Evolutionary conservation across 768 basidiomycete genomes (phyloP), one percentile per base, ranked within the genome.

Genomic region (Zangia roseola): DNA sequence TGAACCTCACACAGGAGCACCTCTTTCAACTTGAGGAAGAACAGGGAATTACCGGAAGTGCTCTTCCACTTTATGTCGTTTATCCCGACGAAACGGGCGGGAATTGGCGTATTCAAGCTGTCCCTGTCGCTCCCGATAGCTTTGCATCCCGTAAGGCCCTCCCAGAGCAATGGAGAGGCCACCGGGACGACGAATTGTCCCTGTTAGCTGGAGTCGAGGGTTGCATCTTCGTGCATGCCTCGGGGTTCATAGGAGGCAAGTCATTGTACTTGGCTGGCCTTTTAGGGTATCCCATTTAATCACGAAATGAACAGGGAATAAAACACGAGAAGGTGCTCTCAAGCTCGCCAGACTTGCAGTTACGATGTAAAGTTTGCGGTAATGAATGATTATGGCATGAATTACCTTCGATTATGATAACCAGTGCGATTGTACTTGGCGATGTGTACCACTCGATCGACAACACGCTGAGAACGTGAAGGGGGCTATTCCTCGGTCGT

Each of bases 161-260:
- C 34, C 97, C 97, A 2, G 93, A 97, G 62, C 74, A 77, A 54
- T 99, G 97, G 97, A 79, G 94, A 53, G 97, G 97, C 6, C 69
- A 93, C 33, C 77, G 97, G 40, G 95, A 98, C 66, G 88, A 90
- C 10, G 78, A 79, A 38, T 73, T 99, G 34, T 88, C 86, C 40
- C 71, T 79, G 55, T 69, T 80, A 7, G 82, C 82, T 14, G 91
- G 91, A 3, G 82, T 97, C 51, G 79, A 82, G 0, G 92, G 86
- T 2, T 79, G 94, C 43, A 82, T 97, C 45, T 99, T 99, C 62
- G 84, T 94, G 21, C 97, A 99, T 70, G 92, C 94, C 1, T 88
- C 87, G 50, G 97, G 97, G 8, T 99, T 99, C 68, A 98, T 94
- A 61, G 97, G 97, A 60, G 94, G 94, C 84, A 54, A 52, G 80